Evolutionary conservation across 2,329 filamentous ascomycete species (phyloP), one percentile per base, ranked within the genome.

Genomic region (Cladophialophora carrionii): DNA sequence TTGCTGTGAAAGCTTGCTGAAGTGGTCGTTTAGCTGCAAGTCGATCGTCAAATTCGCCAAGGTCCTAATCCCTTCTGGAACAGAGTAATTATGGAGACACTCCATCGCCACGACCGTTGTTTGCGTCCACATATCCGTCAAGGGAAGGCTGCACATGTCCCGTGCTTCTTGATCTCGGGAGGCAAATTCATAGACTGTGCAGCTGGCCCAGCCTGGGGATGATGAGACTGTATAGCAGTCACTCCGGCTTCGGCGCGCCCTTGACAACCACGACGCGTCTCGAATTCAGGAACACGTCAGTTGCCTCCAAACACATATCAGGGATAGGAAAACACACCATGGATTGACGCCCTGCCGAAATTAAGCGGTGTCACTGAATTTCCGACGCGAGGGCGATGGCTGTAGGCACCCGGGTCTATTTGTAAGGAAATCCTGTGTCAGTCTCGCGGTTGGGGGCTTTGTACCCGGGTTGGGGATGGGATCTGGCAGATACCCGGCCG

Each of bases 391-490:
- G 34, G 46, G 32, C 48, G 56, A 55, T 14, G 53, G 55, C 26
- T 60, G 66, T 60, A 68, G 63, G 61, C 66, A 68, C 66, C 66
- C 66, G 56, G 14, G 9, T 20, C 34, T 55, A 68, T 68, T 68
- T 68, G 66, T 37, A 66, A 68, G 37, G 58, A 37, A n/a, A 22
- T 57, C 20, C 56, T 43, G 51, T 48, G 57, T 34, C 26, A n/a
- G 34, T n/a, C 29, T 37, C 22, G 12, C 37, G 49, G 37, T 53
- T 26, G 54, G 12, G 20, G 57, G 48, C 20, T 20, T 20, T 6
- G n/a, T 26, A 37, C 14, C 58, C 58, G 48, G 43, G 34, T 48
- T 51, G 41, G 31, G 26, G 32, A 29, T 55, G 48, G 24, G 53
- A 64, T 29, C 26, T 62, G 53, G 31, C 58, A 54, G 48, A 51